These are phyloP conservation scores for Fraxinus quadrangulata DNA, from an alignment of 257 asterid species.

Conservation along the genomic window DNA sequence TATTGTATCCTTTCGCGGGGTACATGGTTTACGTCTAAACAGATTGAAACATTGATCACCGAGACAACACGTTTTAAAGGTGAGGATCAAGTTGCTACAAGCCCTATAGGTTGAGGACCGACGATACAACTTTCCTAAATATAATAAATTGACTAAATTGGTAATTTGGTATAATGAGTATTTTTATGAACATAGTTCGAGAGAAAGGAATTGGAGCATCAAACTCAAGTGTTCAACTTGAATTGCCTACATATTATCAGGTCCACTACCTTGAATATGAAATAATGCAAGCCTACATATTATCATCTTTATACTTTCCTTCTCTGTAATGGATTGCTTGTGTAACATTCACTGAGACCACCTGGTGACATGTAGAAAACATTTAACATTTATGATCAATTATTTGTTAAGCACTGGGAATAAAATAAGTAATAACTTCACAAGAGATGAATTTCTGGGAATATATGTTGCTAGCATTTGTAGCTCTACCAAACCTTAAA, in stretches of 20 bases:
- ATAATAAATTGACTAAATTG: no score
- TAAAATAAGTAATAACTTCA: not conserved
- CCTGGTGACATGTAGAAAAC: conserved; percentile 44
- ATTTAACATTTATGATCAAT: not conserved
- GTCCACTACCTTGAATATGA: conserved; percentile 75
- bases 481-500: conserved; percentile 54
- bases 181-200: not conserved
- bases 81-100: no score
- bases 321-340: conserved; percentile 51
- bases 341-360: conserved; percentile 58
- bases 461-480: conserved; percentile 6
- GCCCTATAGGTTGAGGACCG: no score
- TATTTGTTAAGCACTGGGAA: not conserved
- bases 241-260: conserved; percentile 76
- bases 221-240: conserved; percentile 79
- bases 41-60: no score
- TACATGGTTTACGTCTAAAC: no score
- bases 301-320: conserved; percentile 60
- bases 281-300: conserved; percentile 61
- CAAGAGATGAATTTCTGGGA: not conserved
- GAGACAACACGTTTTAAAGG: no score
- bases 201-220: conserved; percentile 2
- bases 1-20: no score
- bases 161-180: no score
- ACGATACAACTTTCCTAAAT: no score